These are phyloP conservation scores for Phaeoacremonium minimum DNA, from an alignment of 2,329 filamentous ascomycete genomes.

Conservation along the genomic window DNA sequence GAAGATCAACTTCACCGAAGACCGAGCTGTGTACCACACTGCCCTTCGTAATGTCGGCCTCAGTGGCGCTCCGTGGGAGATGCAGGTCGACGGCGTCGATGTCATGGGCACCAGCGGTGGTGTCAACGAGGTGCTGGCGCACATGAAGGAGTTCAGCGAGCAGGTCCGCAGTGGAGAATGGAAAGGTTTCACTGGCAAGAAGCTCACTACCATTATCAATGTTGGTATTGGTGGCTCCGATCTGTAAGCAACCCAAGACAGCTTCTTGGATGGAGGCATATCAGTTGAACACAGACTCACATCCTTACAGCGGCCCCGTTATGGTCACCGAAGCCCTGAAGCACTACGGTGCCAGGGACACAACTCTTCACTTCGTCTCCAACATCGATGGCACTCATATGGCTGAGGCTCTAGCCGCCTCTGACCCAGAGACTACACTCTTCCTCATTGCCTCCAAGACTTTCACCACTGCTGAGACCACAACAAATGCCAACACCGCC, in stretches of 20 bases:
- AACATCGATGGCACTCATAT: conserved; percentile 99
- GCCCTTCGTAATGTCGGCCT: conserved; percentile 80
- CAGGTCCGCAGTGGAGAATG: conserved; percentile 91
- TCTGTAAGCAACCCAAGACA: conserved; percentile 60
- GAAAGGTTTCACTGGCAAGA: conserved; percentile 97
- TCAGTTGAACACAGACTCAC: too few relatives aligned
- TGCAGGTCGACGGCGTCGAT: conserved; percentile 84
- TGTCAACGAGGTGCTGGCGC: conserved; percentile 84
- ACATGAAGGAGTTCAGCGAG: conserved; percentile 98
- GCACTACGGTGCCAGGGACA: conserved; percentile 79
- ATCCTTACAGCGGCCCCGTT: conserved; percentile 72
- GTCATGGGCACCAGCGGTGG: conserved; percentile 87
- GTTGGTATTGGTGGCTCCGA: conserved; percentile 97
- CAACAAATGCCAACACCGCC: conserved; percentile 93
- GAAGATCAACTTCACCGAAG: conserved; percentile 99
- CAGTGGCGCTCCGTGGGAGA: conserved; percentile 56
- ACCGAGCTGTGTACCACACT: conserved; percentile 91
- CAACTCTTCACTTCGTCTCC: conserved; percentile 96
- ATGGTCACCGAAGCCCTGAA: conserved; percentile 99
- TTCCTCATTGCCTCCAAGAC: conserved; percentile 99
- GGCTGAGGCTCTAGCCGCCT: conserved; percentile 82
- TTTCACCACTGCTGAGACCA: conserved; percentile 97
- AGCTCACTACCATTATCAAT: conserved; percentile 94
- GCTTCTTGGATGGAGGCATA: too few relatives aligned
- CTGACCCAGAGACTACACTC: conserved; percentile 95